Evolutionary conservation across 192 early-diverging fungal species (phyloP), one percentile per base, ranked within the genome.

Genomic region (Umbelopsis vinacea): DNA sequence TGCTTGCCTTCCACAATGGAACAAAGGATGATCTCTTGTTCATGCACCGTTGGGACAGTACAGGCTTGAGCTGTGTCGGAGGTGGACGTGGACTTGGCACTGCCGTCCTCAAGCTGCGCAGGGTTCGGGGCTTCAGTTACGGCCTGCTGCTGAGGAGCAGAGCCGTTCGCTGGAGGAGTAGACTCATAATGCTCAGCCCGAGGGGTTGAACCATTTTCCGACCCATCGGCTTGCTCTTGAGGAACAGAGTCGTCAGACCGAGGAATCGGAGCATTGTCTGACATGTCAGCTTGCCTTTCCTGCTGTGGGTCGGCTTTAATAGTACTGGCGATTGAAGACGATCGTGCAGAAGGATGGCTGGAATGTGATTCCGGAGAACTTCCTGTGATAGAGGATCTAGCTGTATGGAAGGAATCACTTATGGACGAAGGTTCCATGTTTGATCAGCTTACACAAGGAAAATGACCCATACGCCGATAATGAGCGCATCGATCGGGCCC

Each of bases 381-480:
- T 14, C 15, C 17, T 19, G 33, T 29, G 33, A 63, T 29, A 26
- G 4, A 37, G 4, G 57, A 63, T 12, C 26, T 11, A 19, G 57
- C 57, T 19, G 57, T 63, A 26, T 63, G 57, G 57, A 63, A 63
- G 0, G 57, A 63, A 4, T 63, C 57, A n/a, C 57, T 63, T 12
- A 63, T 14, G 5, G 57, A 63, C 8, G 57, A 63, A 37, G 57
- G 57, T 38, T 63, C 57, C 57, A 63, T 63, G 11, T 50, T 21
- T 1, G 48, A 50, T 50, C 48, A 50, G 48, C 19, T 21, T 17
- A 50, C 5, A 15, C 11, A 57, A 57, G 54, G 19, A 21, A 52
- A 52, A 21, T 43, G 40, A 43, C 6, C 40, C 40, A 43, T 43
- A 43, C 40, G 40, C 40, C 40, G 6, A 43, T 7, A 11, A 43